These are phyloP conservation scores for Sophora flavescens DNA, from an alignment of 306 rosid genomes.

Conservation along the genomic window DNA sequence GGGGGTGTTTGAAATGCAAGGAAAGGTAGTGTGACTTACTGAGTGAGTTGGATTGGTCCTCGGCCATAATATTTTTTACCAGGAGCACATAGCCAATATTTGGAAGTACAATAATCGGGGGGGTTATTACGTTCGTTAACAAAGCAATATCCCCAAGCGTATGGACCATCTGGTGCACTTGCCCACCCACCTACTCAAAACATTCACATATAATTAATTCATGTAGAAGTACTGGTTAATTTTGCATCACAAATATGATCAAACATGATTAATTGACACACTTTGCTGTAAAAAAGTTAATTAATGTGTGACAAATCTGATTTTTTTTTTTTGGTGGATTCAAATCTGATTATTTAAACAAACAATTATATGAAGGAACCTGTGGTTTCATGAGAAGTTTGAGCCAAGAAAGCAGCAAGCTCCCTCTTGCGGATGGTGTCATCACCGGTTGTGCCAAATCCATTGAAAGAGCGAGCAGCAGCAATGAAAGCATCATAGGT, in stretches of 20 bases:
- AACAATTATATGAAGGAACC: conserved; percentile 6
- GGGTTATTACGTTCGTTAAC: conserved; percentile 46
- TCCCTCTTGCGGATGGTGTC: conserved; percentile 58
- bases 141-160: conserved; percentile 75
- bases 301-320: no score
- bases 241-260: not conserved
- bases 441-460: conserved; percentile 68
- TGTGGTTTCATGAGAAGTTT: conserved; percentile 82
- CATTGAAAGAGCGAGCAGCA: conserved; percentile 57
- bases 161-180: conserved; percentile 71
- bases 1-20: not conserved
- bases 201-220: not conserved
- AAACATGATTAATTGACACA: no score
- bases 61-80: conserved; percentile 71
- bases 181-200: conserved; percentile 62
- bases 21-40: conserved; percentile 40
- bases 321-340: no score
- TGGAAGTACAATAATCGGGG: conserved; percentile 45
- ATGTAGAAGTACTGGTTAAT: no score
- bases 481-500: conserved; percentile 61
- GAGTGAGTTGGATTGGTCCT: conserved; percentile 75
- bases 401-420: conserved; percentile 77
- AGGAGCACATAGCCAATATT: conserved; percentile 59
- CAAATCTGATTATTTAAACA: no score
- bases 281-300: no score